Percentiles rank a stretch among this genome's conserved stretches.
phyloP scores from a whole-genome alignment of 345 rosid genomes.

The Hypericum androsaemum region DNA sequence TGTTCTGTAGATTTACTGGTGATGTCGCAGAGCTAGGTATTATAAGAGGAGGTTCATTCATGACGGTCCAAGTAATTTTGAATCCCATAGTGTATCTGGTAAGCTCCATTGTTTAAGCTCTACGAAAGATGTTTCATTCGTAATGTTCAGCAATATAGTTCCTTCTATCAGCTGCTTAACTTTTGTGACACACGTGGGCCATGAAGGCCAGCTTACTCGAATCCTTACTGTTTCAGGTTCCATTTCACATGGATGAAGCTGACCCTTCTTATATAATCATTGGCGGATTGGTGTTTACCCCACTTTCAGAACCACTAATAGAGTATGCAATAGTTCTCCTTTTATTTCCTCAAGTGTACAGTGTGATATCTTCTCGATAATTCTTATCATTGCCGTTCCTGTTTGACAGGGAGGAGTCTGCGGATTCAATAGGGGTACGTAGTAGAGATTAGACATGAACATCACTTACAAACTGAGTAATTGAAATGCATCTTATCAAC shows the following conservation, averaged over 20 bases:
- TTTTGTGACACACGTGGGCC: background rate
- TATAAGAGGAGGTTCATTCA: slow-evolving; percentile 53
- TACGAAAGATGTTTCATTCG: too few species aligned
- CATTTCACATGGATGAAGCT: slow-evolving; percentile 76
- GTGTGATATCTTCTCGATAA: background rate
- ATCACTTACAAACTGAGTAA: background rate
- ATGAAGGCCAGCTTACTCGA: slow-evolving; percentile 7
- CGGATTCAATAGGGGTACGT: slow-evolving; percentile 82
- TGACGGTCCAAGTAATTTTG: slow-evolving; percentile 56
- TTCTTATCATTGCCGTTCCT: background rate
- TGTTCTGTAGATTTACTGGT: slow-evolving; percentile 68
- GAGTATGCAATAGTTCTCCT: slow-evolving; percentile 43
- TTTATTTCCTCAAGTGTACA: too few species aligned
- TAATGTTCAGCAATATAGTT: background rate
- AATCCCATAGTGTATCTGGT: slow-evolving; percentile 92
- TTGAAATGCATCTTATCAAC: background rate
- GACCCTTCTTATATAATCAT: slow-evolving; percentile 88
- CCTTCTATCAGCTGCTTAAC: slow-evolving; percentile 5
- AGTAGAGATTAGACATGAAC: slow-evolving; percentile 6
- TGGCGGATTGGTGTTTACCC: slow-evolving; percentile 96
- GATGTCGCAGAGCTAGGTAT: slow-evolving; percentile 80
- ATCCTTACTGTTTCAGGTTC: slow-evolving; percentile 42
- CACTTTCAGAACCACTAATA: slow-evolving; percentile 91
- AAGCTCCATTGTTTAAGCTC: slow-evolving; percentile 5
- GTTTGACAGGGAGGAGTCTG: slow-evolving; percentile 59